phyloP scores from a whole-genome alignment of 371 early-diverging fungal species.

The Lichtheimia hyalospora region DNA sequence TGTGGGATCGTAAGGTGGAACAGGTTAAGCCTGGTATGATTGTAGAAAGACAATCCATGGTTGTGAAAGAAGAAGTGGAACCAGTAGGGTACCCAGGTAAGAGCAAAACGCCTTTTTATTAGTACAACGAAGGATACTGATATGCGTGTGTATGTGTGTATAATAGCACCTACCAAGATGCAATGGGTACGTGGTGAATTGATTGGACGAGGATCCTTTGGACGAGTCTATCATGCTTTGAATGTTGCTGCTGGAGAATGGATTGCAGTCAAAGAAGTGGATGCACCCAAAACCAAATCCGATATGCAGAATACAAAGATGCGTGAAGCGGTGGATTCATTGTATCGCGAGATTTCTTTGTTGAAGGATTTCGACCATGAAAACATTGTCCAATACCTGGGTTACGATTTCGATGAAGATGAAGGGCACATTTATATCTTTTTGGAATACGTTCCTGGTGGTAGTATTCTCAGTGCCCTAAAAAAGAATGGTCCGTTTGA shows the following conservation, averaged over 20 bases:
- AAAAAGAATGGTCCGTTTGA: slow-evolving; percentile 84
- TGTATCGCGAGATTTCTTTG: slow-evolving; percentile 44
- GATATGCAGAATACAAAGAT: slow-evolving; percentile 41
- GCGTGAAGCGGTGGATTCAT: slow-evolving; percentile 34
- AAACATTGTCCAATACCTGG: slow-evolving; percentile 94
- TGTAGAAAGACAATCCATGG: slow-evolving; percentile 8
- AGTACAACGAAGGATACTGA: no score
- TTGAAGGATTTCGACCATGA: slow-evolving; percentile 79
- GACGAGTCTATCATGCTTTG: slow-evolving; percentile 92
- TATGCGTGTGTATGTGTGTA: no score
- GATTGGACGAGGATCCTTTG: slow-evolving; percentile 98
- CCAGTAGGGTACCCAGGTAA: not conserved
- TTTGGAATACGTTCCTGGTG: slow-evolving; percentile 97
- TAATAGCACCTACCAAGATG: slow-evolving; percentile 35
- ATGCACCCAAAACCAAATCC: slow-evolving; percentile 66
- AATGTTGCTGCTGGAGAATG: slow-evolving; percentile 83
- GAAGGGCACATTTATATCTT: slow-evolving; percentile 88
- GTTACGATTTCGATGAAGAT: slow-evolving; percentile 53
- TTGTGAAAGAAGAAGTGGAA: not conserved
- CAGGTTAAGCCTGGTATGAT: slow-evolving; percentile 58
- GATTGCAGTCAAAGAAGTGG: slow-evolving; percentile 98
- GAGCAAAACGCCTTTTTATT: no score
- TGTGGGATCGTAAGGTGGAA: slow-evolving; percentile 62
- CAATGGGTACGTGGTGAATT: slow-evolving; percentile 87
- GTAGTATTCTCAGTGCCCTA: slow-evolving; percentile 86